phyloP scores from a whole-genome alignment of 768 basidiomycete genomes.

The Cystofilobasidium capitatum region DNA sequence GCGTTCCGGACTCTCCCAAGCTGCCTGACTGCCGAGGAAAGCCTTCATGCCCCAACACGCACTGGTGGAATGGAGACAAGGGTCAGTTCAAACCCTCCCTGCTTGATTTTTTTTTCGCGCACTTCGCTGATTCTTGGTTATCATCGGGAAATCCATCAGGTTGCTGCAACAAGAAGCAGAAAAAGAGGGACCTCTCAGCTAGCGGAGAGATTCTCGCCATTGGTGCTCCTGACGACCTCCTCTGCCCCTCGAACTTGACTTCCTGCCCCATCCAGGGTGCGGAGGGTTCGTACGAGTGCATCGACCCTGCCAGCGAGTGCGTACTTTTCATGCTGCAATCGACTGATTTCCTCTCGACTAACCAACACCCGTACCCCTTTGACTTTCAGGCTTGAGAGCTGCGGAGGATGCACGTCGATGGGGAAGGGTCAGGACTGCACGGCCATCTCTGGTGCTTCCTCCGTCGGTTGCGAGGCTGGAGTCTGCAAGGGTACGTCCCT shows the following conservation, averaged over 20 bases:
- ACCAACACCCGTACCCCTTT: background rate
- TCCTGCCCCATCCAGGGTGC: background rate
- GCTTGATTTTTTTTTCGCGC: background rate
- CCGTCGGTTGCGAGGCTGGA: constrained; percentile 54
- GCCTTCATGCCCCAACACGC: background rate
- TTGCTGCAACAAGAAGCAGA: background rate
- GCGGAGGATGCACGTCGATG: constrained; percentile 63
- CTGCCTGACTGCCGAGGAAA: background rate
- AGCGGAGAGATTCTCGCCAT: background rate
- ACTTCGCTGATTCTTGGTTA: background rate
- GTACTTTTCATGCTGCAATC: background rate
- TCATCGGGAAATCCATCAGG: background rate
- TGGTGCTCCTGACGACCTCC: background rate
- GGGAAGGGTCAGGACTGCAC: constrained; percentile 63
- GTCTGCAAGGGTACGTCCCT: constrained; percentile 34
- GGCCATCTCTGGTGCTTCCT: constrained; percentile 54
- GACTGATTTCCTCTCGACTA: background rate
- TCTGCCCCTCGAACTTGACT: background rate
- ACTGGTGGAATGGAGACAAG: background rate
- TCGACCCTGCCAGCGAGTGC: constrained; percentile 1
- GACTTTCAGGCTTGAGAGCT: constrained; percentile 53
- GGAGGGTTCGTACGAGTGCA: background rate
- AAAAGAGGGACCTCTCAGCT: background rate
- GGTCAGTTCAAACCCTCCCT: background rate
- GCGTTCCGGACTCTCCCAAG: background rate